Percentiles rank a stretch among this genome's conserved stretches.
These are phyloP conservation scores for Chlamydomonas sphaeroides DNA, from an alignment of 139 green algal genomes.

Conservation along the genomic window DNA sequence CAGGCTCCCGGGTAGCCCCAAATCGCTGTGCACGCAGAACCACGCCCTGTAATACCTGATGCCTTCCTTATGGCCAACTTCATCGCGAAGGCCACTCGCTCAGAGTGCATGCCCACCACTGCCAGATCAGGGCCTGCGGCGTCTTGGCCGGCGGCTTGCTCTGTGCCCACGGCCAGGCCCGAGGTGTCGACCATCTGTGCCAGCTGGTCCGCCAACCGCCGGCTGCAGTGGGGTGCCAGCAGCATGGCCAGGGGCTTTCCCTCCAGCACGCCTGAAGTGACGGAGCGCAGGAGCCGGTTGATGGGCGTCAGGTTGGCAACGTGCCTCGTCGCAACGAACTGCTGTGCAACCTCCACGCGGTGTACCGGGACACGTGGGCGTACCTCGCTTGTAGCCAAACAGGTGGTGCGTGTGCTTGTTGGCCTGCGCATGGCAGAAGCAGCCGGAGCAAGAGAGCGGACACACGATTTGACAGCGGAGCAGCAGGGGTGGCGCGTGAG, in stretches of 20 bases:
- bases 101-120: constrained; percentile 20
- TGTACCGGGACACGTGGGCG: background rate
- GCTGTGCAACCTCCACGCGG: background rate
- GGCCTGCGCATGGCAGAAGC: background rate
- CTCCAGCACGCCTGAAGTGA: background rate
- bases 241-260: constrained; percentile 23
- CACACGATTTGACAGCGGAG: no score
- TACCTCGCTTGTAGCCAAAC: constrained; percentile 34
- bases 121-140: background rate
- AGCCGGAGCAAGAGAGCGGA: no score
- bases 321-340: no score
- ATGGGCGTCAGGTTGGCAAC: background rate
- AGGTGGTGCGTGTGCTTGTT: constrained; percentile 6
- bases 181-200: background rate
- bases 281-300: background rate
- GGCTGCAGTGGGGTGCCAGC: constrained; percentile 1
- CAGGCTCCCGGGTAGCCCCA: no score
- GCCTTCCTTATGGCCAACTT: constrained; percentile 3
- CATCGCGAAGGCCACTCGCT: constrained; percentile 10
- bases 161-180: background rate
- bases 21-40: no score
- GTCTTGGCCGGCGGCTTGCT: background rate
- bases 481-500: no score
- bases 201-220: background rate
- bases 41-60: background rate